Percentiles rank a stretch among this genome's conserved stretches.
These are phyloP conservation scores for Metschnikowia anglica DNA, from an alignment of 805 yeast species.

Conservation along the genomic window DNA sequence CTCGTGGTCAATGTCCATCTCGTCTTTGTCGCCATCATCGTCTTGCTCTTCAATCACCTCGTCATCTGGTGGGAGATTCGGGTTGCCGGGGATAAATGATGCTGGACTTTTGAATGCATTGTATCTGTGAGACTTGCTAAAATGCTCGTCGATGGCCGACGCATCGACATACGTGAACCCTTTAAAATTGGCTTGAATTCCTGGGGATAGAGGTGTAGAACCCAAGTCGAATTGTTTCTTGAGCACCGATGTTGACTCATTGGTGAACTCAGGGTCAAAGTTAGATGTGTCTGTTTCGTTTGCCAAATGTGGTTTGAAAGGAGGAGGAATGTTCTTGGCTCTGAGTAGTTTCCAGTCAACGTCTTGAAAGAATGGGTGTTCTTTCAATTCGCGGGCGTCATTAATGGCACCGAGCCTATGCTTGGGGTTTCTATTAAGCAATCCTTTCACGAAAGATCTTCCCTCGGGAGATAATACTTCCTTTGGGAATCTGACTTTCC, in stretches of 20 bases:
- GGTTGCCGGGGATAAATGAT: conserved; percentile 76
- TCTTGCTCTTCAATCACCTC: conserved; percentile 71
- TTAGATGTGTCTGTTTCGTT: conserved; percentile 94
- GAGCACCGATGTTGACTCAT: conserved; percentile 81
- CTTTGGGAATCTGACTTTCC: conserved; percentile 95
- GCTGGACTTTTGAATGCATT: conserved; percentile 51
- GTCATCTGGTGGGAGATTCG: conserved; percentile 78
- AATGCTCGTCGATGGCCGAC: conserved; percentile 86
- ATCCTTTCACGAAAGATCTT: conserved; percentile 90
- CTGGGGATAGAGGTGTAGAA: conserved; percentile 86
- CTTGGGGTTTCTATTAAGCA: conserved; percentile 91
- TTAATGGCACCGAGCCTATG: conserved; percentile 89
- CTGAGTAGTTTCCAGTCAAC: conserved; percentile 83
- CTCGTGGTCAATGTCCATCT: conserved; percentile 47
- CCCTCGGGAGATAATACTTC: conserved; percentile 93
- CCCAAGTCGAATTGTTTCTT: conserved; percentile 63
- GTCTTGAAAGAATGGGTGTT: conserved; percentile 88
- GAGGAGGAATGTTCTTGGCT: conserved; percentile 87
- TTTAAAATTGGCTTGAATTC: conserved; percentile 92
- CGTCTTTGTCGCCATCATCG: conserved; percentile 47
- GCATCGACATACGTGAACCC: conserved; percentile 97
- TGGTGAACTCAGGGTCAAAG: conserved; percentile 97
- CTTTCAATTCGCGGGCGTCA: conserved; percentile 90
- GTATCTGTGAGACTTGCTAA: conserved; percentile 42
- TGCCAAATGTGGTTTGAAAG: conserved; percentile 89